Conservation (phyloP, 2,329 filamentous ascomycete genomes). For the Colletotrichum musicola region DNA sequence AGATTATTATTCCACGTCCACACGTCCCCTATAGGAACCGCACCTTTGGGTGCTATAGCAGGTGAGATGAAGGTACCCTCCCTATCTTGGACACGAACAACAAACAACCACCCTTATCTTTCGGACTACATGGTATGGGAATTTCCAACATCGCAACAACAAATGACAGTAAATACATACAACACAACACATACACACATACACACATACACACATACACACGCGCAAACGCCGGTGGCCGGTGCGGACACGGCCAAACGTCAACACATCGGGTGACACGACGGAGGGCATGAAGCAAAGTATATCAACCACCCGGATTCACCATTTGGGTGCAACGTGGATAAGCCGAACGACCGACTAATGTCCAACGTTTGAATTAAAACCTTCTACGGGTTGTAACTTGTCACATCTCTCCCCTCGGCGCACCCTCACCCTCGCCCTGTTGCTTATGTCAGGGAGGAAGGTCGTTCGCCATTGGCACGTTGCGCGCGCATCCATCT, state of each 20-base stretch:
- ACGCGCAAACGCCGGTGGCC: constrained; percentile 4
- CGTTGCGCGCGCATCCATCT: neutral
- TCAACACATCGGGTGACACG: neutral
- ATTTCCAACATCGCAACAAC: constrained; percentile 4
- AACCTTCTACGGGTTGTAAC: too few species aligned
- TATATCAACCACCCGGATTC: constrained; percentile 2
- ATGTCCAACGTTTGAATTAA: too few species aligned
- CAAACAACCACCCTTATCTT: constrained; percentile 16
- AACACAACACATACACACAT: too few species aligned
- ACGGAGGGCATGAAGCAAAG: neutral
- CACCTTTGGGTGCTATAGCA: too few species aligned
- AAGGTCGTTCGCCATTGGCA: neutral
- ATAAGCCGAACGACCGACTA: too few species aligned
- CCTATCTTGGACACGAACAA: constrained; percentile 6
- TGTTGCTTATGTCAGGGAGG: constrained; percentile 1
- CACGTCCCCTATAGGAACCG: too few species aligned
- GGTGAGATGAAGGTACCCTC: neutral
- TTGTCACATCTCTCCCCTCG: too few species aligned
- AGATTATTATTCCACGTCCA: too few species aligned
- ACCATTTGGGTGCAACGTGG: too few species aligned
- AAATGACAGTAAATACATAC: constrained; percentile 15
- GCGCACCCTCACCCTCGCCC: too few species aligned
- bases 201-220: neutral
- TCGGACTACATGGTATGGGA: neutral
- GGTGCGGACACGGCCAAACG: constrained; percentile 6